These are phyloP conservation scores for Neonectria faginata DNA, from an alignment of 2,329 filamentous ascomycete species.

Conservation along the genomic window DNA sequence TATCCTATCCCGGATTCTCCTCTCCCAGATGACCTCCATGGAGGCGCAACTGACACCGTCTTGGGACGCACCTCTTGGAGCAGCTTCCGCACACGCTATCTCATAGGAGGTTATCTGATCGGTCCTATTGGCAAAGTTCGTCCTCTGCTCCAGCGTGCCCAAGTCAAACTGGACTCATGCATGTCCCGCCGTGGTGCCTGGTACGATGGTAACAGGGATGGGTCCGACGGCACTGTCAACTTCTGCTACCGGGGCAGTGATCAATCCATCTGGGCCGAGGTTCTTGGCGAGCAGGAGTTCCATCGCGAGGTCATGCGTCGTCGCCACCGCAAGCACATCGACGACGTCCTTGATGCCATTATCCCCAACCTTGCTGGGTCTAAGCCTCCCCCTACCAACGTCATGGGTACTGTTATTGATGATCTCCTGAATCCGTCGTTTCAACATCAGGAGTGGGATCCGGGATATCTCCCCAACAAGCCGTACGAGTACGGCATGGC, in stretches of 20 bases:
- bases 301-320: constrained; percentile 48
- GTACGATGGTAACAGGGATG: constrained; percentile 32
- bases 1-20: constrained; percentile 47
- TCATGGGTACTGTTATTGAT: constrained; percentile 31
- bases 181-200: constrained; percentile 10
- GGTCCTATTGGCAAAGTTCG: constrained; percentile 42
- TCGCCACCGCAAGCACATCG: constrained; percentile 36
- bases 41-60: constrained; percentile 40
- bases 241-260: constrained; percentile 44
- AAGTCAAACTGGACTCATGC: constrained; percentile 39
- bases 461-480: constrained; percentile 36
- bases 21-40: constrained; percentile 40
- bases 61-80: constrained; percentile 32
- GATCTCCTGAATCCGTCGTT: constrained; percentile 44
- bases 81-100: constrained; percentile 43
- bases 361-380: constrained; percentile 38
- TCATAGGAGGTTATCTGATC: constrained; percentile 45
- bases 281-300: constrained; percentile 48
- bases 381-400: constrained; percentile 31
- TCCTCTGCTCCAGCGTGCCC: constrained; percentile 39
- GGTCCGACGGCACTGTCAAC: constrained; percentile 15
- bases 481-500: constrained; percentile 44
- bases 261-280: constrained; percentile 47
- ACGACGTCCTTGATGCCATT: constrained; percentile 38
- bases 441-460: constrained; percentile 37